Percentiles rank a stretch among this genome's conserved stretches.
These are phyloP conservation scores for Tricholoma bakamatsutake DNA, from an alignment of 768 basidiomycete genomes.

Conservation along the genomic window DNA sequence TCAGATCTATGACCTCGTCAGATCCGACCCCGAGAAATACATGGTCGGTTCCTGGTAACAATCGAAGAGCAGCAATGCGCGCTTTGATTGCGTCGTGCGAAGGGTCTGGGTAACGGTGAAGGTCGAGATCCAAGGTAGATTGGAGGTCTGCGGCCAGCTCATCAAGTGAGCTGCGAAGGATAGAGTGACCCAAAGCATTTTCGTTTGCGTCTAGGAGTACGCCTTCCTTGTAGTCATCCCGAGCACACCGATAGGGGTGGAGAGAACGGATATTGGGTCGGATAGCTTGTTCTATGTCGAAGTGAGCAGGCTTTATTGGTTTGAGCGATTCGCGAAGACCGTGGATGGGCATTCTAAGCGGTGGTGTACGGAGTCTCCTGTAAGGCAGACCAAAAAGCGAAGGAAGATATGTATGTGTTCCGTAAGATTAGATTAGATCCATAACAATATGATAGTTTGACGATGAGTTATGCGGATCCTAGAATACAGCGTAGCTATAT, in stretches of 20 bases:
- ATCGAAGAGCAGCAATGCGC: slow-evolving; percentile 68
- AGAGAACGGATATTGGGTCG: slow-evolving; percentile 92
- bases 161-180: slow-evolving; percentile 31
- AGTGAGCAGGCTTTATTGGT: slow-evolving; percentile 65
- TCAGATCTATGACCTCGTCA: slow-evolving; percentile 92
- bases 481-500: too few species aligned
- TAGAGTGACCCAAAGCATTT: slow-evolving; percentile 87
- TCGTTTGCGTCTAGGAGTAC: slow-evolving; percentile 97
- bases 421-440: slow-evolving; percentile 11
- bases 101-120: slow-evolving; percentile 94
- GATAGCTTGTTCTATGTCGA: slow-evolving; percentile 77
- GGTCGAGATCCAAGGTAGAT: slow-evolving; percentile 39
- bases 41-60: slow-evolving; percentile 54
- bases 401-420: too few species aligned
- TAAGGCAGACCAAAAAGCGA: too few species aligned
- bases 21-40: slow-evolving; percentile 96
- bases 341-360: slow-evolving; percentile 50
- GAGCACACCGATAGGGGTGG: slow-evolving; percentile 90
- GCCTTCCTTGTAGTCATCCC: slow-evolving; percentile 90
- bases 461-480: too few species aligned
- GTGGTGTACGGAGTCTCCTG: too few species aligned
- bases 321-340: slow-evolving; percentile 44
- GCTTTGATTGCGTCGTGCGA: slow-evolving; percentile 75
- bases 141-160: slow-evolving; percentile 29
- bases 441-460: not conserved